These are phyloP conservation scores for Phycomyces blakesleeanus DNA, from an alignment of 192 early-diverging fungal genomes.

Conservation along the genomic window DNA sequence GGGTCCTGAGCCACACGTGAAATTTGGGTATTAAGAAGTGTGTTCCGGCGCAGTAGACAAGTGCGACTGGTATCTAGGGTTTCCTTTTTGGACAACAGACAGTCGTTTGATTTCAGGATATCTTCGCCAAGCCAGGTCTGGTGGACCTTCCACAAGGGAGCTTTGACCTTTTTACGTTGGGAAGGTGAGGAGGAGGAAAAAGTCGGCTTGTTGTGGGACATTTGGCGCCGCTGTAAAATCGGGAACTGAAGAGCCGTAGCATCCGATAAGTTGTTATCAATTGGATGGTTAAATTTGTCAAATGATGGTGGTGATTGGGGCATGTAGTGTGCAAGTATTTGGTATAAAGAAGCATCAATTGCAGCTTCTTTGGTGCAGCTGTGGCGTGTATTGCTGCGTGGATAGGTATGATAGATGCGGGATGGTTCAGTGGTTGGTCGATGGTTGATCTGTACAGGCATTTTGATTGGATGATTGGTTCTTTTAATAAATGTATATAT, in stretches of 20 bases:
- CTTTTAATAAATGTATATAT: too few species aligned
- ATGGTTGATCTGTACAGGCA: too few species aligned
- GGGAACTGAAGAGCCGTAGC: background rate
- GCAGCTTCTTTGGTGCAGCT: slow-evolving; percentile 3
- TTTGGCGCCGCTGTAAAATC: background rate
- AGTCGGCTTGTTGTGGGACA: background rate
- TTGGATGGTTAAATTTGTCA: background rate
- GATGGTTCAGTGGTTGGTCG: too few species aligned
- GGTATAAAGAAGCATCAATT: slow-evolving; percentile 2
- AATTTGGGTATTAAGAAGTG: background rate
- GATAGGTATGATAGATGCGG: too few species aligned
- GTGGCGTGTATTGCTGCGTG: too few species aligned
- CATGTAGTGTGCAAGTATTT: background rate
- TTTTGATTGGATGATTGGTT: too few species aligned
- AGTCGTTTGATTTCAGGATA: background rate
- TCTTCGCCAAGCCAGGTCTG: background rate
- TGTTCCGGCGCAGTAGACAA: background rate
- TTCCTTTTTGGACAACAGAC: background rate
- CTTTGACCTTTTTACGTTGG: background rate
- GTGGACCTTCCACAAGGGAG: background rate
- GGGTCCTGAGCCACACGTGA: background rate
- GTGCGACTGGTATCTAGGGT: background rate
- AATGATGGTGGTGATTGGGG: background rate
- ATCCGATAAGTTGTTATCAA: background rate
- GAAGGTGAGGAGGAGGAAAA: background rate